Base-by-base conservation (phyloP, 257 asterid species). In the Penstemon davidsonii region DNA sequence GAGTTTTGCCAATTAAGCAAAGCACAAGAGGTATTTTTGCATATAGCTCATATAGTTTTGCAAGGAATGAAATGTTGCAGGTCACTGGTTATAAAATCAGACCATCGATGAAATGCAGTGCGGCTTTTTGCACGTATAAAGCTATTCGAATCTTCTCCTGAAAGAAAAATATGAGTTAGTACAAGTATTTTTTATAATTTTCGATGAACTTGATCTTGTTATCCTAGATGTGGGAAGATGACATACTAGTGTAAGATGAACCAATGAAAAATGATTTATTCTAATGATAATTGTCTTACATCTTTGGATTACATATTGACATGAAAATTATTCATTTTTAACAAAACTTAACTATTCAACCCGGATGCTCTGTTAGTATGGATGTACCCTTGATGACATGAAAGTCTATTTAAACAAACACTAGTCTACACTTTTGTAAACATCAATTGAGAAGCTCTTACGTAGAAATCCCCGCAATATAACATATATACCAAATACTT, bases 111-210 rank as follows among this genome's bases (percentile, higher is more conserved):
- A 90, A 90, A 66, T 81, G 83, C 60, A 85, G 69, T 39, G 97
- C 94, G 3, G 94, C 96, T 76, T 83, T 88, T 69, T 90, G 96
- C 69, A 88, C 97, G 55, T 81, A 84, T 54, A 91, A 53, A 77
- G 84, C 89, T 75, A 85, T 69, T 64, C 96, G 81, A 43, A 90
- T 83, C 76, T 83, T 79, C 84, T 91, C 93, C 91, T 91, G 92
- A 8, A 68, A 64, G 75, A 71, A 39, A 57, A 36, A 44, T 6
- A 25, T 25, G 33, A 25, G 33, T 25, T 25, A 25, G 33, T 25
- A 25, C 33, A 0, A 25, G 33, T 25, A 25, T 25, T 2, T 25
- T 25, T 25, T 25, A 19, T 19, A 25, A 25, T 25, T 25, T 25
- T 25, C 2, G 1, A 25, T 25, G 1, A 25, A 25, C 33, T 25